Evolutionary conservation across 108 stramenopile species (phyloP).

Genomic region (Pseudonitzschia multistriata): DNA sequence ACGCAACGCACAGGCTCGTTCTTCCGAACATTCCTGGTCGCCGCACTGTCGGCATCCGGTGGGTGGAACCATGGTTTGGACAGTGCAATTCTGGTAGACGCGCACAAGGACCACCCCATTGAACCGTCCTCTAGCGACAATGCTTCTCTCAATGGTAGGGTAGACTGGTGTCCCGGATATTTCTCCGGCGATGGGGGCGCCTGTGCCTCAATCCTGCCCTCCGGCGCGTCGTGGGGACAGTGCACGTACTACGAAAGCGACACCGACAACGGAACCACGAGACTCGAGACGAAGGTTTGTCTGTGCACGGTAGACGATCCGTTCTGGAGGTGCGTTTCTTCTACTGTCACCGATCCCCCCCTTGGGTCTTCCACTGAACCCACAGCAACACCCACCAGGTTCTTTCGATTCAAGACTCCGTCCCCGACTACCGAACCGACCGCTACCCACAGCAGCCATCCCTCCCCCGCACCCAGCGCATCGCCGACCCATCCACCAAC

Average conservation of each 20-base stretch:
- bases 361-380: background rate
- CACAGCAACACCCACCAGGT: too few species aligned
- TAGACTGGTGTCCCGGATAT: background rate
- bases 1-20: too few species aligned
- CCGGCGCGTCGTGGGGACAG: background rate
- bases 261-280: background rate
- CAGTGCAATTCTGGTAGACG: background rate
- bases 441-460: background rate
- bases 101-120: background rate
- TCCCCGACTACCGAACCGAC: background rate
- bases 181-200: background rate
- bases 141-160: background rate
- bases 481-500: too few species aligned
- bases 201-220: background rate
- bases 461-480: too few species aligned
- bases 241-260: background rate
- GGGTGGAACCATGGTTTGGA: too few species aligned
- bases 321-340: background rate
- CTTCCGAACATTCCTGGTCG: background rate
- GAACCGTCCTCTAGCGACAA: background rate
- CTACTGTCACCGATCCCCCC: background rate
- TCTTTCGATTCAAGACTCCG: background rate
- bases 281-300: background rate
- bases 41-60: background rate
- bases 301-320: background rate